Conservation (phyloP, 2,329 filamentous ascomycete genomes). For the Cladosporium sphaerospermum region DNA sequence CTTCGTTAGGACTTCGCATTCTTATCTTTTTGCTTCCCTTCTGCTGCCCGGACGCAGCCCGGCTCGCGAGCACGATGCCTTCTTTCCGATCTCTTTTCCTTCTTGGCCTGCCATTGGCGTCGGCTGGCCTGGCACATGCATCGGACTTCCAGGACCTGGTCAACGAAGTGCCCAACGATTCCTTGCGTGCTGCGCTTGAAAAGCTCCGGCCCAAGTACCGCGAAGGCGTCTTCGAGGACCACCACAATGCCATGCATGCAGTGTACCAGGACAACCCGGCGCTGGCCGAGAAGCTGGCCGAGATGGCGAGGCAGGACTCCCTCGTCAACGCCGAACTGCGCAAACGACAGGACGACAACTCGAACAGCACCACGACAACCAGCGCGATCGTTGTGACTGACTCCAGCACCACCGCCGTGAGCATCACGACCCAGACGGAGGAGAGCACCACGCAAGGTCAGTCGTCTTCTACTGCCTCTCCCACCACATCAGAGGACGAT, state of each 20-base stretch:
- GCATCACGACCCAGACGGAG: constrained; percentile 18
- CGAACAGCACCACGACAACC: constrained; percentile 21
- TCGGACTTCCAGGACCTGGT: constrained; percentile 50
- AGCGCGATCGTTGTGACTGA: constrained; percentile 21
- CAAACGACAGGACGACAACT: constrained; percentile 33
- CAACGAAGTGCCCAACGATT: constrained; percentile 51
- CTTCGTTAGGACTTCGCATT: neutral
- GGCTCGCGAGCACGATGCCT: constrained; percentile 30
- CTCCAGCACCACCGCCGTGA: constrained; percentile 21
- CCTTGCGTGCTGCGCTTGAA: constrained; percentile 62
- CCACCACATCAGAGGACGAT: constrained; percentile 7
- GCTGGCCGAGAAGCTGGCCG: constrained; percentile 57
- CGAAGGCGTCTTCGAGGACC: constrained; percentile 62
- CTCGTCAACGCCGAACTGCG: constrained; percentile 34
- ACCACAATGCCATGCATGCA: constrained; percentile 57
- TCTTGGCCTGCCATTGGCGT: constrained; percentile 33
- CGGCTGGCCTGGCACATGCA: constrained; percentile 25
- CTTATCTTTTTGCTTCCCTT: constrained; percentile 6
- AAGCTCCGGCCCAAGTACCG: constrained; percentile 57
- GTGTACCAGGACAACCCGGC: constrained; percentile 56
- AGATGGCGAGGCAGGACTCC: constrained; percentile 50
- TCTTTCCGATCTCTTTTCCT: constrained; percentile 35
- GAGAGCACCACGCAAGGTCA: constrained; percentile 15
- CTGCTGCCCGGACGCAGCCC: constrained; percentile 8
- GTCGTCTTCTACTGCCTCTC: constrained; percentile 15